Conservation (phyloP, 306 rosid genomes). For the cucumber (Cucumis sativus) region Cucumber_9930_V3 NC_026658.2:26502501-26503000, state of each 20-base stretch:
- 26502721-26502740: constrained; percentile 11
- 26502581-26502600: not conserved
- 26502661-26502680: constrained; percentile 9
- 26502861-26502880: not conserved
- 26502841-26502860: not conserved
- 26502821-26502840: not conserved
- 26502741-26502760: constrained; percentile 1
- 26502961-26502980: not conserved
- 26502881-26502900: not conserved
- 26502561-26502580: not conserved
- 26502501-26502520: not conserved
- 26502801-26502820: not conserved
- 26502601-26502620: constrained; percentile 9
- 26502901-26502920: not conserved
- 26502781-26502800: not conserved
- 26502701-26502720: not conserved
- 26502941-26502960: not conserved
- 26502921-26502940: not conserved
- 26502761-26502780: not conserved
- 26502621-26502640: constrained; percentile 6
- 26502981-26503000: no score
- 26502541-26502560: not conserved
- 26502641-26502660: not conserved
- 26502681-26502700: not conserved
- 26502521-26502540: not conserved